These are phyloP conservation scores for Sparassis latifolia DNA, from an alignment of 1,284 basidiomycete genomes.

Conservation along the genomic window DNA sequence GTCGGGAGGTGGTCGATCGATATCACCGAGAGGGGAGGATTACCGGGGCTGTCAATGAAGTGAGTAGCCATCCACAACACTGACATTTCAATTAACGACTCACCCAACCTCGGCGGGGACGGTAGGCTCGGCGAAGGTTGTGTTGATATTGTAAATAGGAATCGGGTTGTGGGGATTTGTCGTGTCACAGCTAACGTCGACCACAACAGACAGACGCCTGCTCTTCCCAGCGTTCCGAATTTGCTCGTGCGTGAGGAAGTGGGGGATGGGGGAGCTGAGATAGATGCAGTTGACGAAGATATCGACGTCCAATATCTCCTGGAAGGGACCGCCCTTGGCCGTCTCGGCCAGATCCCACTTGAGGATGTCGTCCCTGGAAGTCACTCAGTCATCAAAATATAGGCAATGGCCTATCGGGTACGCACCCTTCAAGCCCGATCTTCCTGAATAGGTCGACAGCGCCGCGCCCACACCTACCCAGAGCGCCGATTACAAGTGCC, in stretches of 20 bases:
- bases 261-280: constrained; percentile 83
- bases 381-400: neutral
- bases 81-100: constrained; percentile 24
- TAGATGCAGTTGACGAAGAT: constrained; percentile 99
- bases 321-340: constrained; percentile 94
- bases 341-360: constrained; percentile 99
- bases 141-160: constrained; percentile 94
- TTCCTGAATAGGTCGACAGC: constrained; percentile 94
- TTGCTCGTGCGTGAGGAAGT: constrained; percentile 77
- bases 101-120: constrained; percentile 80
- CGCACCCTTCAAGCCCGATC: constrained; percentile 86
- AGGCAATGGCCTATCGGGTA: constrained; percentile 8
- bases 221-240: constrained; percentile 67
- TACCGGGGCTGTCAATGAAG: constrained; percentile 37
- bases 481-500: constrained; percentile 93
- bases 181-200: constrained; percentile 99
- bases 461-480: constrained; percentile 94
- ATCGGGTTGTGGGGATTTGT: constrained; percentile 99
- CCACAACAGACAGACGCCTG: constrained; percentile 78
- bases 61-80: constrained; percentile 3
- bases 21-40: constrained; percentile 75
- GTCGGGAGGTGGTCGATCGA: constrained; percentile 99
- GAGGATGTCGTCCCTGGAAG: constrained; percentile 79
- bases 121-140: constrained; percentile 92
- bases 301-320: constrained; percentile 94